Evolutionary conservation across 768 basidiomycete genomes (phyloP).

Genomic region (Nevesoporus exiguus): DNA sequence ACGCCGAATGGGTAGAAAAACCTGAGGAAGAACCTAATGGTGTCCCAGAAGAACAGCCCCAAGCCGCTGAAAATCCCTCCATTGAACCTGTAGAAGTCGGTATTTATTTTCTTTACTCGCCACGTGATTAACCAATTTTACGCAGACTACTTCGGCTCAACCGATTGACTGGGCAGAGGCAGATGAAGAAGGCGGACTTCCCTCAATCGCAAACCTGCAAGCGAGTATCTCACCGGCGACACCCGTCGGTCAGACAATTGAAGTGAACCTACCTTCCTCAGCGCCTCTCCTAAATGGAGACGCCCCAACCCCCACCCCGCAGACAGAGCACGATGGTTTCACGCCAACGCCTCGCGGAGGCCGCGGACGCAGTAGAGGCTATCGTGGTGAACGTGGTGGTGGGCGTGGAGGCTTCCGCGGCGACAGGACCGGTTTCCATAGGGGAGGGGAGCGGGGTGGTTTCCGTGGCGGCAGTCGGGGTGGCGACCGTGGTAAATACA

Average conservation of each 20-base stretch:
- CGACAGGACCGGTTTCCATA: conserved; percentile 32
- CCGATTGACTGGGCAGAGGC: conserved; percentile 75
- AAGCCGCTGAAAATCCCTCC: conserved; percentile 6
- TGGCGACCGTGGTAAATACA: conserved; percentile 23
- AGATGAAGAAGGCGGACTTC: conserved; percentile 75
- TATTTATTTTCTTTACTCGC: not conserved
- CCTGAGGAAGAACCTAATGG: conserved; percentile 33
- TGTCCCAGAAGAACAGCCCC: conserved; percentile 16
- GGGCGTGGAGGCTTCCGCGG: conserved; percentile 43
- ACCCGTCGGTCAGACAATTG: conserved; percentile 40
- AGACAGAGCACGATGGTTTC: conserved; percentile 62
- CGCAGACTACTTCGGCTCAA: conserved; percentile 22
- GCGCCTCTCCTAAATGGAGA: conserved; percentile 20
- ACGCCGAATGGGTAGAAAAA: conserved; percentile 55
- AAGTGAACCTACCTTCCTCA: conserved; percentile 30
- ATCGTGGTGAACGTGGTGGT: conserved; percentile 41
- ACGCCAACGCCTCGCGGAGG: conserved; percentile 42
- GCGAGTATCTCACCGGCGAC: conserved; percentile 74
- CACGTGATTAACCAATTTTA: not conserved
- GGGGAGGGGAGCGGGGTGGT: conserved; percentile 36
- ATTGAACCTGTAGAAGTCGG: conserved; percentile 32
- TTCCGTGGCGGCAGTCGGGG: conserved; percentile 35
- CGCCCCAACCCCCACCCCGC: conserved; percentile 21
- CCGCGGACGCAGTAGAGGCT: conserved; percentile 45
- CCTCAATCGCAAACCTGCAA: conserved; percentile 73